Evolutionary conservation across 176 grass and related monocot species (phyloP), one percentile per base, ranked within the genome.

Genomic region (Oryza glaberrima): DNA sequence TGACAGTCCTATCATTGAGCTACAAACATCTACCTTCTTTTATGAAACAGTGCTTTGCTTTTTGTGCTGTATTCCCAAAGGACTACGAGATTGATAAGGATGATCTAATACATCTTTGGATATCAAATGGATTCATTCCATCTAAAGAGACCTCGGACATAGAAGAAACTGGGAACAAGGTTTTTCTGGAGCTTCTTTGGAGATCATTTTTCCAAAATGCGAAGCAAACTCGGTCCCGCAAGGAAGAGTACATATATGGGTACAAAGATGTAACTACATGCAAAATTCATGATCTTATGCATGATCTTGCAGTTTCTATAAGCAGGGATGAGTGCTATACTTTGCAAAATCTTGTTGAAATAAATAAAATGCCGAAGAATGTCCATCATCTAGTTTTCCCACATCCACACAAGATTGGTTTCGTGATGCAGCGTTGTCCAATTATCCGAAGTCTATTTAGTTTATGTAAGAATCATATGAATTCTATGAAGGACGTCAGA

Each of bases 41-140:
- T 34, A 82, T 82, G 26, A 82, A 82, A 70, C 79, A 82, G 70
- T 67, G 79, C 15, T 82, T 82, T 30, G 79, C 4, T 4, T 82
- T 71, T 16, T 82, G 79, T 51, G 79, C 64, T 1, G 19, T 68
- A 41, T 84, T 44, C 4, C 46, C 81, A 11, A 60, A 75, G 5
- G 44, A 76, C 25, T n/a, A 52, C 46, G 34, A 61, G 46, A 83
- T 75, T n/a, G 23, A 73, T 22, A 61, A 60, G 15, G 20, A 75
- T 0, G 36, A 73, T 1, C 38, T 83, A 2, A 28, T 83, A 15
- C 69, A 83, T 15, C 49, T 34, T 13, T 83, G 67, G 81, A 75
- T 83, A 12, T 22, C 47, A 16, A 73, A 61, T 75, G 81, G 69
- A 15, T 83, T 84, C 32, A 76, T 84, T 58, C 49, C n/a, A 20